Conservation (phyloP, 495 filamentous ascomycete genomes). For the Penicillium lagena region DNA sequence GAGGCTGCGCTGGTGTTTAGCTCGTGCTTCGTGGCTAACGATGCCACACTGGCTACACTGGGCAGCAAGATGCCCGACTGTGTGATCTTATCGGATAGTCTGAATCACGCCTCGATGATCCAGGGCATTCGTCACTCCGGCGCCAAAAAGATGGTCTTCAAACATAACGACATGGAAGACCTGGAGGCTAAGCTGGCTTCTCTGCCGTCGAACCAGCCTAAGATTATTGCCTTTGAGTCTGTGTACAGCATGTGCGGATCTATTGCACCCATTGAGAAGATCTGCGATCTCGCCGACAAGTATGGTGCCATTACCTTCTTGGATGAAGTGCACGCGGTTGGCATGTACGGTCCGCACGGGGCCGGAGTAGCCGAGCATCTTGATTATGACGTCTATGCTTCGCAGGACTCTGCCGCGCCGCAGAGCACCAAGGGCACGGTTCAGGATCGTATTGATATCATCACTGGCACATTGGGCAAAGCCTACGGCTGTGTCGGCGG, state of each 20-base stretch:
- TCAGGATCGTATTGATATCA: conserved; percentile 95
- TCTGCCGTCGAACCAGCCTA: conserved; percentile 75
- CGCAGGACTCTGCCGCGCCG: conserved; percentile 56
- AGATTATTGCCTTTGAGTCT: conserved; percentile 97
- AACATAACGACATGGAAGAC: conserved; percentile 90
- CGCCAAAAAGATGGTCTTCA: conserved; percentile 95
- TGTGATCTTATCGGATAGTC: conserved; percentile 88
- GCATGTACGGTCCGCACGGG: conserved; percentile 97
- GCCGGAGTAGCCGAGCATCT: conserved; percentile 97
- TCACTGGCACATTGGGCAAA: conserved; percentile 94
- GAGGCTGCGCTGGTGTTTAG: conserved; percentile 90
- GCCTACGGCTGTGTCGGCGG: conserved; percentile 97
- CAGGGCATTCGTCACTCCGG: conserved; percentile 97
- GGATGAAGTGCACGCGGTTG: conserved; percentile 97
- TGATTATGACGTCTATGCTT: conserved; percentile 66
- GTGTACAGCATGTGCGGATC: conserved; percentile 99
- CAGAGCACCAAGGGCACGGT: conserved; percentile 63
- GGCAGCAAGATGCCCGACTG: conserved; percentile 95
- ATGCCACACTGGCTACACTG: conserved; percentile 92
- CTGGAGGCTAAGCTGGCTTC: conserved; percentile 87
- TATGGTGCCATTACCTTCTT: conserved; percentile 97
- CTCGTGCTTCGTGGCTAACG: conserved; percentile 96
- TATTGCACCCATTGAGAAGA: conserved; percentile 89
- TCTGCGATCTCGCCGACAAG: conserved; percentile 93
- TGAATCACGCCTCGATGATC: conserved; percentile 99